Evolutionary conservation across 257 asterid species (phyloP).

Genomic region (Sherardia arvensis): DNA sequence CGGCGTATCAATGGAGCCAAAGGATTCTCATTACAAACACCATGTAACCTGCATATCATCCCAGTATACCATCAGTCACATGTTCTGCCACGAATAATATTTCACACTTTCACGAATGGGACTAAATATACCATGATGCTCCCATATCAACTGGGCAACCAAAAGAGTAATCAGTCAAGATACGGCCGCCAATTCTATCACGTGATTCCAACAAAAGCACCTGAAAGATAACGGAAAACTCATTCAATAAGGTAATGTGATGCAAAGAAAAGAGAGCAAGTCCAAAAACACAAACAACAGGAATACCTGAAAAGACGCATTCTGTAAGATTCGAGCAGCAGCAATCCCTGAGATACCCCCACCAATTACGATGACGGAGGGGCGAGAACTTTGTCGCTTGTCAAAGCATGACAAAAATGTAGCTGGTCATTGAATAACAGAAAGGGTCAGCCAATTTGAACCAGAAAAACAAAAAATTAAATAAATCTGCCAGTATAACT

Average conservation of each 20-base stretch:
- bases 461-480: neutral
- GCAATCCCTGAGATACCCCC: constrained; percentile 98
- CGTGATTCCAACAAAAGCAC: constrained; percentile 86
- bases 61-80: constrained; percentile 3
- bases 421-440: constrained; percentile 25
- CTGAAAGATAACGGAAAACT: constrained; percentile 25
- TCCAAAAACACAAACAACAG: neutral
- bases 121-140: constrained; percentile 99
- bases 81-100: neutral
- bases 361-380: constrained; percentile 82
- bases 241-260: constrained; percentile 8
- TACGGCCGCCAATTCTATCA: constrained; percentile 93
- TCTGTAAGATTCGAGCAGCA: constrained; percentile 75
- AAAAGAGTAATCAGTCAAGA: constrained; percentile 84
- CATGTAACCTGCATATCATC: constrained; percentile 67
- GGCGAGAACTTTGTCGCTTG: constrained; percentile 44
- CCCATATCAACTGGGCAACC: constrained; percentile 99
- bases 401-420: constrained; percentile 36
- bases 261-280: neutral
- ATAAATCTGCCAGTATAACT: neutral
- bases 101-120: too few relatives aligned
- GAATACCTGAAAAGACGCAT: constrained; percentile 76
- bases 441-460: neutral
- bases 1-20: constrained; percentile 86
- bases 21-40: constrained; percentile 98